Base-by-base conservation (phyloP, 2,329 filamentous ascomycete species). In the Neoarthrinium moseri region DNA sequence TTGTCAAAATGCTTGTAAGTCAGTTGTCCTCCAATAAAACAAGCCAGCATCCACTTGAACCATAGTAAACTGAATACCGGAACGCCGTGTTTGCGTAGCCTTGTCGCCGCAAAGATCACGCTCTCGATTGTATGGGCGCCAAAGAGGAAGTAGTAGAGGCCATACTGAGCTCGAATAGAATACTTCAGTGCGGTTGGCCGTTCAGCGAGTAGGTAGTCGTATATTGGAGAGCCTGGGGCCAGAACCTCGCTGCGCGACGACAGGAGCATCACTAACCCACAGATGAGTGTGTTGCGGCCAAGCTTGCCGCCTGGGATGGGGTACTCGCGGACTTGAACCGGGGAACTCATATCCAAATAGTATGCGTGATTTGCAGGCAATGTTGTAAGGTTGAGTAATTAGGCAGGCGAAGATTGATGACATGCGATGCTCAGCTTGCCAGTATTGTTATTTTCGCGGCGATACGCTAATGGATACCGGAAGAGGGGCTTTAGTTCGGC, bases 71-170 rank as follows among this genome's bases (percentile, higher is more conserved):
- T 37, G 26, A 46, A 32, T 11, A 33, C 36, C 11, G 24, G 35
- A 24, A 46, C 43, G 13, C 24, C 18, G 23, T 46, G 35, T 18
- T 23, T 32, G 7, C 22, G 23, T 17, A 46, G 43, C n/a, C 23
- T 33, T 7, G 27, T 23, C 17, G 33, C 20, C 10, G 43, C 35
- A 20, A 46, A 38, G 5, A 39, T 15, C n/a, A 18, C 24, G 18
- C 12, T 22, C 26, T 46, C 43, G 15, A 46, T 5, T 4, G n/a
- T 24, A 27, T 46, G 43, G 32, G 35, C 10, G 11, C 43, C 43
- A 12, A 32, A 38, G 26, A 46, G 26, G 15, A 46, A 15, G 43
- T 46, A 46, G 20, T 39, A 46, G n/a, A 46, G 17, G 7, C 17
- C 17, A 24, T 40, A 26, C 35, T 46, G 43, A 11, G 29, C 26